Evolutionary conservation across 106 monocot species (phyloP), one percentile per base, ranked within the genome.

Genomic region (Gastrodia elata): DNA sequence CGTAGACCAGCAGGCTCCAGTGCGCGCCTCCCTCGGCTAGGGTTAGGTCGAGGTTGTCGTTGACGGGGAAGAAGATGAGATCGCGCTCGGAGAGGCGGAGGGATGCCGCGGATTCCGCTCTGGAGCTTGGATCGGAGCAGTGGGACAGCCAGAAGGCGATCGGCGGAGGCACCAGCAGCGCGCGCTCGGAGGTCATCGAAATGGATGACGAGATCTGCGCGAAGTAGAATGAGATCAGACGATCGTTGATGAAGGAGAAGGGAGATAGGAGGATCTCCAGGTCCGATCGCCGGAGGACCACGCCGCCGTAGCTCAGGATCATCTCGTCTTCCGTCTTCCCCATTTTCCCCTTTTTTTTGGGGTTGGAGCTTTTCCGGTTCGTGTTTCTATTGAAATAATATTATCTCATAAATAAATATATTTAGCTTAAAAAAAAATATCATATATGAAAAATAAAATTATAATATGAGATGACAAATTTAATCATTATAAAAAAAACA

Each of bases 1-100:
- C 26, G 68, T 79, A 92, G 38, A 77, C 85, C 32, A 95, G 80
- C 10, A 95, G 73, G 75, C 88, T 91, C 94, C 94, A 95, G 76
- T 95, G 95, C 10, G 77, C 16, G 22, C 95, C 95, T 26, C 92
- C 95, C 39, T 82, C 77, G 64, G 82, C 74, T 20, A 74, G 24
- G 64, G 39, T 37, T 46, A 77, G 72, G 27, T 78, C 75, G 38
- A 11, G 32, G 68, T 83, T 80, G 68, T 83, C 46, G 64, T 80
- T 80, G 68, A 86, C 73, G 71, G 86, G 59, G 74, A 80, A 80
- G 64, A 81, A 42, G 56, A 78, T 68, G 39, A 59, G 68, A 33
- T 38, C 59, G 39, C 39, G 40, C 33, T 65, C 16, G 27, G 36
- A 42, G 68, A 72, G 65, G 71, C 46, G 11, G 42, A 74, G 40